Base-by-base conservation (phyloP, 2,329 filamentous ascomycete species). In the Corniculantispora saksenae region DNA sequence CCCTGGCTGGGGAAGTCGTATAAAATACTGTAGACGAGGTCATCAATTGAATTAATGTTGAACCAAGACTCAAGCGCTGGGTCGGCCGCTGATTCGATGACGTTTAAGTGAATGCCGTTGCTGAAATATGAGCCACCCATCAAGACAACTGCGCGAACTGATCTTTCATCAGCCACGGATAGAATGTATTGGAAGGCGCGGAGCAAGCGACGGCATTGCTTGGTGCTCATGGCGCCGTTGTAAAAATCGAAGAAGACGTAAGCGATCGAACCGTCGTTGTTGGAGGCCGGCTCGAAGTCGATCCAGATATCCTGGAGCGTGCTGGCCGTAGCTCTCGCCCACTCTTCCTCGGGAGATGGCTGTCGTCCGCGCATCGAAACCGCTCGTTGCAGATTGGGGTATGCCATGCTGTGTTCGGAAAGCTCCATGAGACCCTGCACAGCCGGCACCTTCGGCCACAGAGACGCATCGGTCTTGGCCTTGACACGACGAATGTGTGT, bases 1-100 rank as follows among this genome's bases (percentile, higher is more conserved):
- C 71, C 70, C 6, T 72, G 70, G 19, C 67, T 60, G 1, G 78
- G 76, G 38, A 80, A 76, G 17, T 78, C 75, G 32, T 77, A 72
- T 5, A 81, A 69, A 1, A 81, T 67, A 54, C 75, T 73, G 55
- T 79, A 70, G 1, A 79, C 74, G 17, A 80, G 74, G 66, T 80
- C 78, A 64, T 81, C 72, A 68, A 81, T 80, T 61, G 77, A 75
- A 66, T 80, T 81, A 74, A 80, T 80, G 69, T 80, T 80, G 48
- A 73, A 69, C 78, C 78, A 81, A 9, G 78, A 80, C 67, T 80
- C 78, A 10, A 73, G 67, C 0, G 77, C 70, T 4, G 78, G 73
- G 63, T 79, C 75, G 7, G 69, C 63, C 1, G 74, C 74, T 21
- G 77, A 74, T 69, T 81, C 78, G 67, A 80, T 80, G 53, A 80